These are phyloP conservation scores for Hypoxylon sp. DNA, from an alignment of 2,329 filamentous ascomycete genomes.

Conservation along the genomic window DNA sequence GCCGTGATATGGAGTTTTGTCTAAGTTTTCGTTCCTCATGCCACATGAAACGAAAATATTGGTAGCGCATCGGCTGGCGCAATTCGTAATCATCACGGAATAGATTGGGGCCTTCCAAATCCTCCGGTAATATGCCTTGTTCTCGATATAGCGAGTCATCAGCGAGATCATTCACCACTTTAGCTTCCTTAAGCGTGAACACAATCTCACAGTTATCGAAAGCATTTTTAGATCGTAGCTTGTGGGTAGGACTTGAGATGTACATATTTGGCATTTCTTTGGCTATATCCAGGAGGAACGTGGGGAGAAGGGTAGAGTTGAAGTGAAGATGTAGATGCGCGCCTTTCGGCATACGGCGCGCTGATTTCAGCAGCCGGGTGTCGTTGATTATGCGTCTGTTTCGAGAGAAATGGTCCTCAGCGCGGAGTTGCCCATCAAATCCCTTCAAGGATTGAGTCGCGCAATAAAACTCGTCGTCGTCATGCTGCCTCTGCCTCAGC, in stretches of 20 bases:
- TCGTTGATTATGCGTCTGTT: conserved; percentile 68
- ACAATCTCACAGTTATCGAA: conserved; percentile 69
- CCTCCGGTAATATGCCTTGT: conserved; percentile 46
- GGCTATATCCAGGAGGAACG: conserved; percentile 69
- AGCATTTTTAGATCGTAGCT: conserved; percentile 54
- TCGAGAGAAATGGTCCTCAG: conserved; percentile 71
- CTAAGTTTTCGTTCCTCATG: conserved; percentile 36
- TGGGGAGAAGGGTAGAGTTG: conserved; percentile 78
- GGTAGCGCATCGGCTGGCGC: conserved; percentile 50
- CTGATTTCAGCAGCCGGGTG: conserved; percentile 71
- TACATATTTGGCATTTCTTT: conserved; percentile 76
- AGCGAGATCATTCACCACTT: conserved; percentile 61
- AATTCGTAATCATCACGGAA: conserved; percentile 46
- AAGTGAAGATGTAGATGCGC: conserved; percentile 83
- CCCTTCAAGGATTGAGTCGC: background rate
- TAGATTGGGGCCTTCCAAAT: conserved; percentile 45
- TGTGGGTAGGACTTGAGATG: conserved; percentile 72
- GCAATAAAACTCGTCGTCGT: conserved; percentile 44
- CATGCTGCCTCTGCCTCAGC: conserved; percentile 34
- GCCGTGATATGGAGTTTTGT: background rate
- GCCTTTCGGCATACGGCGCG: conserved; percentile 76
- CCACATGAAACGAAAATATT: conserved; percentile 50
- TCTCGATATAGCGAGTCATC: conserved; percentile 57
- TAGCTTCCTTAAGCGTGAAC: conserved; percentile 31
- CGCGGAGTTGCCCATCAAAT: conserved; percentile 14